Evolutionary conservation across 192 early-diverging fungal species (phyloP).

Genomic region (Coemansia sp.): DNA sequence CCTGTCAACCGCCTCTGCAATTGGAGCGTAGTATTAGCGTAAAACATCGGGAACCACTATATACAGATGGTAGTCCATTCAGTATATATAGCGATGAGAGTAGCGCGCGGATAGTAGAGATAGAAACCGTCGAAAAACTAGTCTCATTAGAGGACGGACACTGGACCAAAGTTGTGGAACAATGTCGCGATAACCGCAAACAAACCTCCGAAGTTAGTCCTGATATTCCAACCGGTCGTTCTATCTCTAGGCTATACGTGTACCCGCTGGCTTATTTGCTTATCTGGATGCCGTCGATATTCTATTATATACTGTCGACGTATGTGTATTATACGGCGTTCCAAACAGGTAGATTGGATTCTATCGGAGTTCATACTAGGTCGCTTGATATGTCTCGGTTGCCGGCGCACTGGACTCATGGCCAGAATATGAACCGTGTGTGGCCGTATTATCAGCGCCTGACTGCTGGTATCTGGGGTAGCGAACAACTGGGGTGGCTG

Average conservation of each 20-base stretch:
- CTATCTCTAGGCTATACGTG: conserved; percentile 42
- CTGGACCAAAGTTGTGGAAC: conserved; percentile 27
- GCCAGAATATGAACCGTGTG: conserved; percentile 30
- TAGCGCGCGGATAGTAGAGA: conserved; percentile 8
- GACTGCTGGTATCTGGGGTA: conserved; percentile 6
- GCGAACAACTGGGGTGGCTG: conserved; percentile 35
- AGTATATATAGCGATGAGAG: conserved; percentile 21
- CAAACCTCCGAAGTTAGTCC: no score
- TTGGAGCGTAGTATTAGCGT: conserved; percentile 1
- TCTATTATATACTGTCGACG: conserved; percentile 37
- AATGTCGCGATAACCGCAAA: conserved; percentile 12
- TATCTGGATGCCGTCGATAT: conserved; percentile 35
- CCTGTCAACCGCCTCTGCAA: neutral
- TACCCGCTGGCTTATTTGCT: conserved; percentile 47
- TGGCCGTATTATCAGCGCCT: conserved; percentile 39
- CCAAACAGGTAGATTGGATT: neutral
- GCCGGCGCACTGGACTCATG: conserved; percentile 41
- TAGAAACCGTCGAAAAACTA: conserved; percentile 8
- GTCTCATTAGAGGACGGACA: conserved; percentile 26
- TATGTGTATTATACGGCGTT: conserved; percentile 40
- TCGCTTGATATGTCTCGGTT: conserved; percentile 19
- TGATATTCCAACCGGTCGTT: no score
- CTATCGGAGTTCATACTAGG: neutral
- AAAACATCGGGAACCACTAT: neutral
- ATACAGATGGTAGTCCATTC: neutral